phyloP scores from a whole-genome alignment of 352 stramenopile species.

The Thalassiosira exigua region DNA sequence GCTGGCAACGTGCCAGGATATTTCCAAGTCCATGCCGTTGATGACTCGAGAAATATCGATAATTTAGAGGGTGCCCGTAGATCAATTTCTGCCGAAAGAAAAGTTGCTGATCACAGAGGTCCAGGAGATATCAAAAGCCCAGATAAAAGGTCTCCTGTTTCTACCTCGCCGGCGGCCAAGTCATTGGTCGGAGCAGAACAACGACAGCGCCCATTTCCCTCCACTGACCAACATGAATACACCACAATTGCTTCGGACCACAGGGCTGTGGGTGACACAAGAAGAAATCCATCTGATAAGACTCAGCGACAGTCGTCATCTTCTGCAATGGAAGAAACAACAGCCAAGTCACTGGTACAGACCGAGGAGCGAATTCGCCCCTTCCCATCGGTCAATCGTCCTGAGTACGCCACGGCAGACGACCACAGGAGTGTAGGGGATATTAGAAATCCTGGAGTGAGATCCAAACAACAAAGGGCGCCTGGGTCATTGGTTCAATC shows the following conservation, averaged over 20 bases:
- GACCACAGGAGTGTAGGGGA: constrained; percentile 12
- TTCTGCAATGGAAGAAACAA: too few species aligned
- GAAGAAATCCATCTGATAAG: not conserved
- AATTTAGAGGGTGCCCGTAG: too few species aligned
- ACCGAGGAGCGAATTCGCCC: constrained; percentile 3
- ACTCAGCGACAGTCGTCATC: not conserved
- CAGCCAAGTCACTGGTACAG: constrained; percentile 3
- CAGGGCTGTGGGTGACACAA: not conserved
- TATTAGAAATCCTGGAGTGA: constrained; percentile 7
- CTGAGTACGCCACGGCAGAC: constrained; percentile 1
- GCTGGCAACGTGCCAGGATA: not conserved
- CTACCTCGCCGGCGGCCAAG: not conserved
- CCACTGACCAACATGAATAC: not conserved
- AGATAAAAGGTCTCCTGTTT: not conserved
- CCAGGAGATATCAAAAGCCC: not conserved
- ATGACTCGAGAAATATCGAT: not conserved
- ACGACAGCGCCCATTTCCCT: constrained; percentile 4
- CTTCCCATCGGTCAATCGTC: not conserved
- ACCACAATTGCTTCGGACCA: not conserved
- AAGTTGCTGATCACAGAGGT: not conserved
- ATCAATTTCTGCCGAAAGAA: not conserved
- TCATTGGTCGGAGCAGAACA: constrained; percentile 23
- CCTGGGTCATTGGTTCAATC: not conserved
- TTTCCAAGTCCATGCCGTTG: not conserved
- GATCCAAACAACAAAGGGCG: not conserved